phyloP scores from a whole-genome alignment of 345 rosid species.

The Lepidium didymum region DNA sequence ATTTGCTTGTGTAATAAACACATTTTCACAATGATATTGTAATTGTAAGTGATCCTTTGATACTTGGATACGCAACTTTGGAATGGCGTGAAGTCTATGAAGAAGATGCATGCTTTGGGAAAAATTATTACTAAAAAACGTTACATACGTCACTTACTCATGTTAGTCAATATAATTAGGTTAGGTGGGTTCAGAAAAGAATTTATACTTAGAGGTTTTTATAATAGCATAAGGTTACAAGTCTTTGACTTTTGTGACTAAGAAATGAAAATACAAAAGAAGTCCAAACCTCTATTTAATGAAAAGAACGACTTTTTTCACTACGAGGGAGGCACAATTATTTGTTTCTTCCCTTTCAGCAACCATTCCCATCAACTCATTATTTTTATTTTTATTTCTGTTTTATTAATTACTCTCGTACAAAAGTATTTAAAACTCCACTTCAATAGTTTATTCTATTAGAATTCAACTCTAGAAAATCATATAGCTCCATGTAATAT shows the following conservation, averaged over 20 bases:
- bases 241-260: constrained; percentile 10
- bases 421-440: neutral
- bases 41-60: neutral
- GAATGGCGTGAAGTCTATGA: constrained; percentile 1
- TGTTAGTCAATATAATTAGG: constrained; percentile 3
- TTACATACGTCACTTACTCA: neutral
- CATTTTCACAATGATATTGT: constrained; percentile 1
- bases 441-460: no score
- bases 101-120: neutral
- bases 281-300: neutral
- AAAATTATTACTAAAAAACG: neutral
- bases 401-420: neutral
- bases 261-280: neutral
- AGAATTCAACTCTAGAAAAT: no score
- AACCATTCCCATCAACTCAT: constrained; percentile 5
- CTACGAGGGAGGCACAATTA: neutral
- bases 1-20: neutral
- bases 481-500: neutral
- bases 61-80: constrained; percentile 19
- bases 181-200: constrained; percentile 1
- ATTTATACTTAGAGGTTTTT: neutral
- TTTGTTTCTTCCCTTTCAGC: constrained; percentile 25
- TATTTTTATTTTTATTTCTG: neutral
- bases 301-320: constrained; percentile 6
- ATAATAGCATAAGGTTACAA: constrained; percentile 6